Percentiles rank a stretch among this genome's conserved stretches.
These are phyloP conservation scores for Hymenoscyphus fraxineus DNA, from an alignment of 2,329 filamentous ascomycete species.

Conservation along the genomic window DNA sequence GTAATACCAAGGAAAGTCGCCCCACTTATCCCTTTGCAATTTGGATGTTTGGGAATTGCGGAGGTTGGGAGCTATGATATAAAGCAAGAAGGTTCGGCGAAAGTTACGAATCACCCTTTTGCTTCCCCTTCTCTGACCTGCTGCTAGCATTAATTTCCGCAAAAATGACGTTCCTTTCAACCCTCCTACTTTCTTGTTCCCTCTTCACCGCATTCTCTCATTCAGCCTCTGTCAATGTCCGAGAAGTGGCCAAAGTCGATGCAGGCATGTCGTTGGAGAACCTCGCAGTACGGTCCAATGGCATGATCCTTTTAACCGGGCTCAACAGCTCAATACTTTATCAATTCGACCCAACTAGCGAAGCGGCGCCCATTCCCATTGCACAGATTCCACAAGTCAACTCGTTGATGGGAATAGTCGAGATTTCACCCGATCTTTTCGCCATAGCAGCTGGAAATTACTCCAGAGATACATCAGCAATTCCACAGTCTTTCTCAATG, in stretches of 20 bases:
- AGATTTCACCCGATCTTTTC: constrained; percentile 23
- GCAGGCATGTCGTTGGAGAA: constrained; percentile 18
- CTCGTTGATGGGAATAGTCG: constrained; percentile 35
- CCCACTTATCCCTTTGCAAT: no score
- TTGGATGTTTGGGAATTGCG: no score
- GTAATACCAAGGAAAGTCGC: no score
- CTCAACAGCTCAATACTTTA: constrained; percentile 26
- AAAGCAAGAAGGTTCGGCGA: neutral
- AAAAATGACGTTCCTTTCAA: neutral
- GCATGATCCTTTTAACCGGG: constrained; percentile 44
- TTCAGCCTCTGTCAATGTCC: neutral
- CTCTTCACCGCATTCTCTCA: neutral
- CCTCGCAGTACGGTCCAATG: constrained; percentile 43
- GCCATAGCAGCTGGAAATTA: constrained; percentile 13
- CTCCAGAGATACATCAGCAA: constrained; percentile 5
- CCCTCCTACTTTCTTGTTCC: neutral
- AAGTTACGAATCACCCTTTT: neutral
- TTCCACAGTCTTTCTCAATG: neutral
- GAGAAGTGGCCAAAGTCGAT: neutral
- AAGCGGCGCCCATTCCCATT: constrained; percentile 22
- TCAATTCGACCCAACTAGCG: constrained; percentile 24
- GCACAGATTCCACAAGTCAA: constrained; percentile 30
- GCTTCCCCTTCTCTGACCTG: no score
- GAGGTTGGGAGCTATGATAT: neutral
- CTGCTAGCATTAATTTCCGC: neutral